Percentiles rank a stretch among this genome's conserved stretches.
Evolutionary conservation across 2,329 filamentous ascomycete species (phyloP).

Genomic region (Fusarium circinatum): DNA sequence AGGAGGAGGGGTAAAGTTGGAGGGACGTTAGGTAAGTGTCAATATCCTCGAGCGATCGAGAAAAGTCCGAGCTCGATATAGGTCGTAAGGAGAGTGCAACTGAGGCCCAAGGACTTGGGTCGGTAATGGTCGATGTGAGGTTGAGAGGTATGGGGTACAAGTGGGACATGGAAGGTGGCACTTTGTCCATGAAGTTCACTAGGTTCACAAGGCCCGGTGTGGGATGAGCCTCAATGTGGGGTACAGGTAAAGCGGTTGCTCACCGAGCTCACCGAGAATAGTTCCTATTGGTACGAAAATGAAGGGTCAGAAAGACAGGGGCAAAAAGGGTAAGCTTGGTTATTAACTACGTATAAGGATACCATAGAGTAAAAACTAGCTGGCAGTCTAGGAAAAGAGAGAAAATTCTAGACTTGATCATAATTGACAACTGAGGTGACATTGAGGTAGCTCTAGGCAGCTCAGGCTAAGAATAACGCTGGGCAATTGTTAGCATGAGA

Average conservation of each 20-base stretch:
- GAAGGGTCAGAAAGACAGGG: background rate
- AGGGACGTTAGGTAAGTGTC: background rate
- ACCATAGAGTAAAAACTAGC: background rate
- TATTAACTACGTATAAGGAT: background rate
- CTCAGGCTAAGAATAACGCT: background rate
- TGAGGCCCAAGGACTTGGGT: background rate
- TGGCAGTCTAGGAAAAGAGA: background rate
- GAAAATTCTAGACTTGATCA: background rate
- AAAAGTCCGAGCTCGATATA: background rate
- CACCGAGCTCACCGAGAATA: slow-evolving; percentile 23
- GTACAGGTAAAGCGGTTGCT: slow-evolving; percentile 13
- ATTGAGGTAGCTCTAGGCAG: background rate
- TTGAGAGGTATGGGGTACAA: slow-evolving; percentile 29
- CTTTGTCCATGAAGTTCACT: slow-evolving; percentile 25
- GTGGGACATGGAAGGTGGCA: slow-evolving; percentile 36
- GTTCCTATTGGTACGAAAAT: background rate
- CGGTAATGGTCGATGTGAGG: slow-evolving; percentile 13
- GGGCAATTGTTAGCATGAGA: background rate
- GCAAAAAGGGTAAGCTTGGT: background rate
- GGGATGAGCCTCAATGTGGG: slow-evolving; percentile 39
- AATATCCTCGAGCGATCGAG: background rate
- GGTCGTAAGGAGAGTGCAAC: background rate
- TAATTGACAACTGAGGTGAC: background rate
- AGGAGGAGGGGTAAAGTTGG: background rate
- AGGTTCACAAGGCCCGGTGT: slow-evolving; percentile 31